Conservation (phyloP, 495 filamentous ascomycete genomes). For the Neurospora cerealis region DNA sequence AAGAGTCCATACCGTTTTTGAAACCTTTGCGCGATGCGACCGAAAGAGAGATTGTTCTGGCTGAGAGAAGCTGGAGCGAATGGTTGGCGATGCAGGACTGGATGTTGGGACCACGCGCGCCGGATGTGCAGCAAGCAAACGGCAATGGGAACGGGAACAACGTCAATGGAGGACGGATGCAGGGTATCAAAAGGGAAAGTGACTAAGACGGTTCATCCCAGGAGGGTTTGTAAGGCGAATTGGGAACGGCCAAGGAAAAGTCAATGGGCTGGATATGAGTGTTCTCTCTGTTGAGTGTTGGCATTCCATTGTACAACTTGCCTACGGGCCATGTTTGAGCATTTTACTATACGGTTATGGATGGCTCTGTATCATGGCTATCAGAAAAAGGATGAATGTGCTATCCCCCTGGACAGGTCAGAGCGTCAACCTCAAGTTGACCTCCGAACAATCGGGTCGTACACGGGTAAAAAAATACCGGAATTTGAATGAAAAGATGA, state of each 20-base stretch:
- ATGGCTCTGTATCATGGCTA: background rate
- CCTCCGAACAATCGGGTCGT: background rate
- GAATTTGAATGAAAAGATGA: background rate
- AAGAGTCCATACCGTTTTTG: constrained; percentile 80
- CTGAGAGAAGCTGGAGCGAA: constrained; percentile 73
- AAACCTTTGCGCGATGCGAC: constrained; percentile 63
- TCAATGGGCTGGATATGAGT: background rate
- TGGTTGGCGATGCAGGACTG: constrained; percentile 94
- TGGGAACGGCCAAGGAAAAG: background rate
- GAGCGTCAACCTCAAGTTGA: background rate
- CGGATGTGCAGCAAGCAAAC: constrained; percentile 11
- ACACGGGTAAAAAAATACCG: background rate
- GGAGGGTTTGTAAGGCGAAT: background rate
- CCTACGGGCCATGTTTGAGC: background rate
- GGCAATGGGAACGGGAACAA: background rate
- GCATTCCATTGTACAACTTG: background rate
- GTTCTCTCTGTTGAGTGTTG: background rate
- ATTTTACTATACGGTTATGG: background rate
- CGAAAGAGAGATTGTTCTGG: constrained; percentile 71
- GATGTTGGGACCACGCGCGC: constrained; percentile 64
- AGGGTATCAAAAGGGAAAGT: background rate
- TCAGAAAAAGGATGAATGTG: background rate
- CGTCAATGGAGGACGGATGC: background rate
- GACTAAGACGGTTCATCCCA: background rate
- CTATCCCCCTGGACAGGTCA: background rate